Conservation (phyloP, 2,329 filamentous ascomycete species). For the Exserohilum turcica region DNA sequence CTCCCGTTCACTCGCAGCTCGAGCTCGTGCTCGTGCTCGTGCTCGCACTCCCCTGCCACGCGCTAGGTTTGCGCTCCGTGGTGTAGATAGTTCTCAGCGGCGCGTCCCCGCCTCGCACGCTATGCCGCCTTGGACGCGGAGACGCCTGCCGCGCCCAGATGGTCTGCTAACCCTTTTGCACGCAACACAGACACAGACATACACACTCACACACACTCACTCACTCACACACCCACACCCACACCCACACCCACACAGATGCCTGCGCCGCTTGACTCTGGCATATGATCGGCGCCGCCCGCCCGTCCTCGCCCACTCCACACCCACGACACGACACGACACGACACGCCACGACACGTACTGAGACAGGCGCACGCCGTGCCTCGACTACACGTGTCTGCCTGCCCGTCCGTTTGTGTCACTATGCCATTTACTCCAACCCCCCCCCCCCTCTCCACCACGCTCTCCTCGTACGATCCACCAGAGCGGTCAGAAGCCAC, state of each 20-base stretch:
- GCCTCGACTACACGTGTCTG: neutral
- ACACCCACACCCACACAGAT: too few species aligned
- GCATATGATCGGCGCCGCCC: too few species aligned
- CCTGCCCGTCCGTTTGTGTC: neutral
- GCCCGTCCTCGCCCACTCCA: too few species aligned
- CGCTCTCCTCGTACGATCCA: slow-evolving; percentile 6
- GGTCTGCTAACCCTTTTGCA: neutral
- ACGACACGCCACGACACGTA: too few species aligned
- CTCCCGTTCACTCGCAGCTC: neutral
- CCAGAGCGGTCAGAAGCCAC: slow-evolving; percentile 12
- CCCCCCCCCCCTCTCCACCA: neutral
- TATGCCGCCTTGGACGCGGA: neutral
- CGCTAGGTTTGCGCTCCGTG: neutral
- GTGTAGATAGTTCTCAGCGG: neutral
- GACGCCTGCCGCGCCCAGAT: neutral
- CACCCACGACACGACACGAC: too few species aligned
- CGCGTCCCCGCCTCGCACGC: neutral
- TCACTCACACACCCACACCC: too few species aligned
- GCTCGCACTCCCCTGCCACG: neutral
- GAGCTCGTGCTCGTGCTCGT: too few species aligned
- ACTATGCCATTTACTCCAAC: neutral
- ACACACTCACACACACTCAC: too few species aligned
- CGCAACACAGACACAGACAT: too few species aligned
- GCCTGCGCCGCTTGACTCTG: too few species aligned
- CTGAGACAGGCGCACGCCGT: too few species aligned